Conservation (phyloP, 371 early-diverging fungal genomes). For the Rhizopus microsporus region DNA sequence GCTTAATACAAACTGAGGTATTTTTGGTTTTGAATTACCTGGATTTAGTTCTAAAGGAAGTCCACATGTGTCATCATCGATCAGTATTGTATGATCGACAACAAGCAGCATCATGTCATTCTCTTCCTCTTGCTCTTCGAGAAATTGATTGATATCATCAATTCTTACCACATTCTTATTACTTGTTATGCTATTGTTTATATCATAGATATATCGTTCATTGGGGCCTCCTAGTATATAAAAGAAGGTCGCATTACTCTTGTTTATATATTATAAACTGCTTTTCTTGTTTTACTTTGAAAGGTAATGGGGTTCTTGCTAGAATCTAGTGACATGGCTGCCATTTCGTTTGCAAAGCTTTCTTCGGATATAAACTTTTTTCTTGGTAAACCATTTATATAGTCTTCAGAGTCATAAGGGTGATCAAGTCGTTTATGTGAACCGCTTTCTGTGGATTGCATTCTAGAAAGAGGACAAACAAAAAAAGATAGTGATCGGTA, state of each 20-base stretch:
- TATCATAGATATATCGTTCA: neutral
- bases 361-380: slow-evolving; percentile 31
- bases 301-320: neutral
- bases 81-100: slow-evolving; percentile 2
- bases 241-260: neutral
- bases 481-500: neutral
- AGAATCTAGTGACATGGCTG: slow-evolving; percentile 25
- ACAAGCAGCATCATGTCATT: neutral
- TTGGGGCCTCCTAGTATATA: neutral
- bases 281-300: too few relatives aligned
- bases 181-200: neutral
- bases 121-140: slow-evolving; percentile 13
- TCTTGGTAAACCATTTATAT: slow-evolving; percentile 7
- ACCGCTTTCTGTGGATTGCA: neutral
- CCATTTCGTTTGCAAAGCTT: slow-evolving; percentile 29
- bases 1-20: slow-evolving; percentile 26
- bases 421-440: neutral
- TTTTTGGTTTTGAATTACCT: slow-evolving; percentile 24
- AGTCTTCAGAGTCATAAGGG: neutral
- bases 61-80: slow-evolving; percentile 9
- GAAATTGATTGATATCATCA: slow-evolving; percentile 19
- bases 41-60: slow-evolving; percentile 22
- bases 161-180: slow-evolving; percentile 14
- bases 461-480: neutral
- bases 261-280: too few relatives aligned